Conservation (phyloP, 345 rosid genomes). For the Eucalyptus albens region DNA sequence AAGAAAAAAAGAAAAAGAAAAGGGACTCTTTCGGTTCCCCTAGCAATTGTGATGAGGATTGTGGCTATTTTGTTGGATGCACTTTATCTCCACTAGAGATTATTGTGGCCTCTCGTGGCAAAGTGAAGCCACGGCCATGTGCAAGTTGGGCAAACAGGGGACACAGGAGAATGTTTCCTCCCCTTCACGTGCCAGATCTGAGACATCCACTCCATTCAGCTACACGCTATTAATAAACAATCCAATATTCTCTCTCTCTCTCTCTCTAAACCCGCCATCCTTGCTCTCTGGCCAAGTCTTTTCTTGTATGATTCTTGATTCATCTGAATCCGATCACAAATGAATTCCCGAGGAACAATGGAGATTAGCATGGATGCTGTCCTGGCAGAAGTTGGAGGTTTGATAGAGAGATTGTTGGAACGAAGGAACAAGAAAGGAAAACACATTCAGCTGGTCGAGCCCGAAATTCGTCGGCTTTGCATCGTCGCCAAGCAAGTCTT, state of each 20-base stretch:
- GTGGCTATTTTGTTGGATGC: neutral
- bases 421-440: slow-evolving; percentile 17
- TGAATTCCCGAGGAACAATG: neutral
- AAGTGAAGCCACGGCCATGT: neutral
- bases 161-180: neutral
- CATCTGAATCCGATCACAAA: neutral
- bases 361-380: neutral
- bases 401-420: slow-evolving; percentile 27
- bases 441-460: slow-evolving; percentile 13
- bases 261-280: neutral
- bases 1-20: neutral
- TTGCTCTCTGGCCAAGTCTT: neutral
- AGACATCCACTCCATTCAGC: neutral
- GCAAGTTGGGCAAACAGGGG: neutral
- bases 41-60: neutral
- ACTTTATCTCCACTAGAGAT: neutral
- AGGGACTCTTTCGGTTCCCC: neutral
- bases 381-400: slow-evolving; percentile 22
- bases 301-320: neutral
- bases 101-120: neutral
- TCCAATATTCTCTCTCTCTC: neutral
- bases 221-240: neutral
- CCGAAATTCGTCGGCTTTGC: slow-evolving; percentile 29
- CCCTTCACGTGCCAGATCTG: neutral
- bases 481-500: slow-evolving; percentile 20